phyloP scores from a whole-genome alignment of 768 basidiomycete genomes.

The Calocybe indica region DNA sequence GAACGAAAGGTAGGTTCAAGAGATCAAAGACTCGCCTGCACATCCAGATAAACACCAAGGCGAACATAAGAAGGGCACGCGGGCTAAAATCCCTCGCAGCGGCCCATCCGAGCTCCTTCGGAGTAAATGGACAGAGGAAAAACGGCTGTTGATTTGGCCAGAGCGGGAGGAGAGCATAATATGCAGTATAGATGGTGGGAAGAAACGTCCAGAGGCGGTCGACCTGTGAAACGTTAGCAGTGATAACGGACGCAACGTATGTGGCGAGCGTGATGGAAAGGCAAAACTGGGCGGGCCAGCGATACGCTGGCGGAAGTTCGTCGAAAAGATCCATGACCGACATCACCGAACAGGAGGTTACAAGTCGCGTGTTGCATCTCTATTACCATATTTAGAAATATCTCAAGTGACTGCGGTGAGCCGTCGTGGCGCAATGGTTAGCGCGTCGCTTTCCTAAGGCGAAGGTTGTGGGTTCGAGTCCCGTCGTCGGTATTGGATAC shows the following conservation, averaged over 20 bases:
- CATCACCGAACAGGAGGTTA: background rate
- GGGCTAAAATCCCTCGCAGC: constrained; percentile 52
- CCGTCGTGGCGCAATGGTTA: constrained; percentile 4
- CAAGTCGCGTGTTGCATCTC: constrained; percentile 1
- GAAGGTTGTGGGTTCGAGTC: constrained; percentile 3
- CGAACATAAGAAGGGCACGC: constrained; percentile 71
- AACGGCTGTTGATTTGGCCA: constrained; percentile 36
- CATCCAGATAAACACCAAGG: constrained; percentile 64
- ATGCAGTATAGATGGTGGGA: constrained; percentile 77
- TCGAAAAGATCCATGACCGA: constrained; percentile 7
- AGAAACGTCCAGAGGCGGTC: constrained; percentile 80
- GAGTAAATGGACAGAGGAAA: constrained; percentile 49
- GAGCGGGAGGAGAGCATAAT: constrained; percentile 74
- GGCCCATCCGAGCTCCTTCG: constrained; percentile 35
- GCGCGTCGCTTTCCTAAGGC: constrained; percentile 4
- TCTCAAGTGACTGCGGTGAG: background rate
- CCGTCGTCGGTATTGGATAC: constrained; percentile 2
- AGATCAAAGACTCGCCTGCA: constrained; percentile 32
- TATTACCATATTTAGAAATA: background rate
- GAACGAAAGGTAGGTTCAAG: constrained; percentile 5
- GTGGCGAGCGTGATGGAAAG: constrained; percentile 36
- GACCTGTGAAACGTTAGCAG: constrained; percentile 81
- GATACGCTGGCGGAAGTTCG: constrained; percentile 32
- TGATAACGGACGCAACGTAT: constrained; percentile 59
- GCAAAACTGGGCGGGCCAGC: constrained; percentile 65